Conservation (phyloP, 192 early-diverging fungal genomes). For the Coemansia sp. region DNA sequence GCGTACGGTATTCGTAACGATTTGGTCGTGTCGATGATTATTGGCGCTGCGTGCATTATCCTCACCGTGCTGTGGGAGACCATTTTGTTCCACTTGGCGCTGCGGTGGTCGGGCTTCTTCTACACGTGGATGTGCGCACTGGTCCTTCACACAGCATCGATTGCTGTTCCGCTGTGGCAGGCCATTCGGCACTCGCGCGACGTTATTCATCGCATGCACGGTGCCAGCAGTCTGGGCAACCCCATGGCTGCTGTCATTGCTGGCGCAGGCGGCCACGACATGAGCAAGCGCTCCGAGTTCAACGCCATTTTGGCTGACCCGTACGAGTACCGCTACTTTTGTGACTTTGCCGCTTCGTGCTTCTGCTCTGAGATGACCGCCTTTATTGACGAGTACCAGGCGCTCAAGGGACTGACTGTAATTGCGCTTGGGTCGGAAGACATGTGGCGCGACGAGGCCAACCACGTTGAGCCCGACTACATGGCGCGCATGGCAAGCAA, state of each 20-base stretch:
- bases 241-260: constrained; percentile 34
- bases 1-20: constrained; percentile 52
- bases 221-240: constrained; percentile 27
- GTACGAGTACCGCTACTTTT: constrained; percentile 48
- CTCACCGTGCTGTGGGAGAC: constrained; percentile 38
- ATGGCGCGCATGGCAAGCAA: constrained; percentile 30
- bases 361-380: constrained; percentile 54
- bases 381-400: constrained; percentile 51
- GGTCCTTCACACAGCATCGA: constrained; percentile 24
- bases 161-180: constrained; percentile 27
- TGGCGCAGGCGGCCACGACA: constrained; percentile 23
- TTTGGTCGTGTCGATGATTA: constrained; percentile 22
- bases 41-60: constrained; percentile 22
- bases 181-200: constrained; percentile 43
- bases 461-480: constrained; percentile 31
- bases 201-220: constrained; percentile 38
- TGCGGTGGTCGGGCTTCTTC: constrained; percentile 46
- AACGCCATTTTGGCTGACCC: constrained; percentile 37
- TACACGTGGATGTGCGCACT: constrained; percentile 34
- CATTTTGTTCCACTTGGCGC: constrained; percentile 13
- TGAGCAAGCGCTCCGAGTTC: constrained; percentile 39
- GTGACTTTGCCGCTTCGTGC: constrained; percentile 52
- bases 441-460: constrained; percentile 41
- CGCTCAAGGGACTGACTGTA: constrained; percentile 39
- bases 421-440: constrained; percentile 35